phyloP scores from a whole-genome alignment of 257 asterid species.

The Petunia axillaris region DNA sequence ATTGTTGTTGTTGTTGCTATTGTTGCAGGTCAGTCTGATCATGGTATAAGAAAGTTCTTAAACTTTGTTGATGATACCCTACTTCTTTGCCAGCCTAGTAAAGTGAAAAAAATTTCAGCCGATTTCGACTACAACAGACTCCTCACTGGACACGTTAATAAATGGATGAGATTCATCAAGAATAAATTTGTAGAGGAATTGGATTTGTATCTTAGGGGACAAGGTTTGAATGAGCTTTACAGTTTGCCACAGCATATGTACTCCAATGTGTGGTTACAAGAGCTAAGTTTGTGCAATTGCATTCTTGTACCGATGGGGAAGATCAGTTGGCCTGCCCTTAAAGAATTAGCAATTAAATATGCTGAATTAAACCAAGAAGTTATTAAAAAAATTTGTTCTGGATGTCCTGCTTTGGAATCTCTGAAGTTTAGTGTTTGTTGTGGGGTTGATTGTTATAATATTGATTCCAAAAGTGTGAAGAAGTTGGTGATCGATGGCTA shows the following conservation, averaged over 20 bases:
- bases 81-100: neutral
- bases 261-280: neutral
- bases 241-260: neutral
- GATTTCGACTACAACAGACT: neutral
- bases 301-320: slow-evolving; percentile 1
- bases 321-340: slow-evolving; percentile 8
- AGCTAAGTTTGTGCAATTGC: slow-evolving; percentile 17
- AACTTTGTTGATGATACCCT: neutral
- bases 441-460: neutral
- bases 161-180: neutral
- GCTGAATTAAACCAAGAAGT: neutral
- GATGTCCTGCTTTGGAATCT: slow-evolving; percentile 17
- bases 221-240: neutral
- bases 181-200: slow-evolving; percentile 2
- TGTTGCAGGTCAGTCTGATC: neutral
- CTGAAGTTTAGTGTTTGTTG: neutral
- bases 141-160: too few relatives aligned
- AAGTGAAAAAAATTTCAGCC: slow-evolving; percentile 1
- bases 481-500: slow-evolving; percentile 18
- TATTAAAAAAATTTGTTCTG: neutral
- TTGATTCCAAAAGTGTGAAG: slow-evolving; percentile 20
- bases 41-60: neutral
- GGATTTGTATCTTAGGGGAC: neutral
- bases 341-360: neutral
- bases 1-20: too few relatives aligned